Evolutionary conservation across 1,139 yeast species (phyloP).

Genomic region (Nakaseomyces glabratus): DNA sequence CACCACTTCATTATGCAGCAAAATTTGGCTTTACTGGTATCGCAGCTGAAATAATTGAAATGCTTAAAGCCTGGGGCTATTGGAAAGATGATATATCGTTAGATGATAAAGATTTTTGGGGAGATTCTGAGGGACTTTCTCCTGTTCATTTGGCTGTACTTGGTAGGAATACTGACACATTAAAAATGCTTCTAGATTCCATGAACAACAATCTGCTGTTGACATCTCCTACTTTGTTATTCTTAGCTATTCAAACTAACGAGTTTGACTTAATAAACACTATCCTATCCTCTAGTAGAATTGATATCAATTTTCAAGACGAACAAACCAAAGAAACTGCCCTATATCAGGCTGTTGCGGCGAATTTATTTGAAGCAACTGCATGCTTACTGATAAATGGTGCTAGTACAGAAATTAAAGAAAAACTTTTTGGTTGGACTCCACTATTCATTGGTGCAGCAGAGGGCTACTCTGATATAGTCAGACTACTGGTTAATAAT

Average conservation of each 20-base stretch:
- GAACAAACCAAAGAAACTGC: constrained; percentile 67
- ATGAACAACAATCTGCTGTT: constrained; percentile 34
- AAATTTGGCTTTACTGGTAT: constrained; percentile 73
- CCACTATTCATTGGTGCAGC: constrained; percentile 88
- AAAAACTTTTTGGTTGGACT: constrained; percentile 84
- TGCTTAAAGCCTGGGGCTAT: constrained; percentile 43
- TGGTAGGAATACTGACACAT: constrained; percentile 75
- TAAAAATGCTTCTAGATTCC: constrained; percentile 47
- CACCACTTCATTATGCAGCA: constrained; percentile 86
- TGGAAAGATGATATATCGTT: constrained; percentile 42
- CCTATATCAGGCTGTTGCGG: constrained; percentile 66
- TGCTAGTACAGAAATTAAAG: constrained; percentile 72
- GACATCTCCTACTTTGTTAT: constrained; percentile 45
- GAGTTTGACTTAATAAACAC: constrained; percentile 48
- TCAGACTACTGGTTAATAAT: constrained; percentile 42
- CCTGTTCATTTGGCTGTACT: constrained; percentile 79
- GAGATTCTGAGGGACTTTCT: constrained; percentile 72
- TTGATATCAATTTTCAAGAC: constrained; percentile 58
- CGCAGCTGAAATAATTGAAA: constrained; percentile 47
- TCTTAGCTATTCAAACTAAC: constrained; percentile 66
- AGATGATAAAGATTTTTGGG: constrained; percentile 60
- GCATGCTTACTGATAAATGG: constrained; percentile 46
- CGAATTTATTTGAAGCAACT: constrained; percentile 48
- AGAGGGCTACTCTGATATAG: constrained; percentile 62
- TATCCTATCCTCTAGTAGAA: constrained; percentile 48